phyloP scores from a whole-genome alignment of 352 stramenopile species.

The Pythium brachiatum region DNA sequence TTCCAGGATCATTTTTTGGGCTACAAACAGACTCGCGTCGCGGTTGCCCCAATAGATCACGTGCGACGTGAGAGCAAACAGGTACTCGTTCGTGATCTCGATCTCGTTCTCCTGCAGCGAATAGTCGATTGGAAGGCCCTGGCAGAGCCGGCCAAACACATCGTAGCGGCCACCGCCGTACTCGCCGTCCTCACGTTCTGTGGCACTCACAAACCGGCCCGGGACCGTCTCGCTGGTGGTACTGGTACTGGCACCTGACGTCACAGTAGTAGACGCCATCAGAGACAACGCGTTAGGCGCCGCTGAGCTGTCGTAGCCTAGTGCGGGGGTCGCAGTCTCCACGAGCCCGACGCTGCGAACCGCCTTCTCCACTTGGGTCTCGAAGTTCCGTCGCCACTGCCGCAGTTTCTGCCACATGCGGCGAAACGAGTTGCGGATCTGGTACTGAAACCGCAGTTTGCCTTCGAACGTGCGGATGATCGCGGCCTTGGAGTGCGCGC shows the following conservation, averaged over 20 bases:
- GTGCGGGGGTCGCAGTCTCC: conserved; percentile 27
- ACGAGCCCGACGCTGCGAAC: conserved; percentile 75
- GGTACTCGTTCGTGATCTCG: conserved; percentile 93
- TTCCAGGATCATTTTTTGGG: conserved; percentile 84
- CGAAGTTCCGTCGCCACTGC: conserved; percentile 74
- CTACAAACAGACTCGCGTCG: conserved; percentile 90
- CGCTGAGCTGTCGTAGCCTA: not conserved
- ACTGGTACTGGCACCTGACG: too few species aligned
- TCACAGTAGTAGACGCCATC: not conserved
- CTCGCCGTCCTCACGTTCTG: conserved; percentile 20
- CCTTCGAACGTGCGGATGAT: conserved; percentile 87
- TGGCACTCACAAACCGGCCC: conserved; percentile 1
- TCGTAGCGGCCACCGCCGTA: conserved; percentile 35
- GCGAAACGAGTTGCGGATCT: conserved; percentile 79
- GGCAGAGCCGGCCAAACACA: conserved; percentile 62
- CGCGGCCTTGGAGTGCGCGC: conserved; percentile 73
- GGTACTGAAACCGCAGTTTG: conserved; percentile 82
- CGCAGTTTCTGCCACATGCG: conserved; percentile 75
- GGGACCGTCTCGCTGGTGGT: not conserved
- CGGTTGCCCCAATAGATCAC: conserved; percentile 92
- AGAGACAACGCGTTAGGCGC: not conserved
- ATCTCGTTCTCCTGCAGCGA: conserved; percentile 94
- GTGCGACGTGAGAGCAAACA: conserved; percentile 90
- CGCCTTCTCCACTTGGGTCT: conserved; percentile 63
- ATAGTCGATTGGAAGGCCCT: conserved; percentile 80